Evolutionary conservation across 1,284 basidiomycete species (phyloP).

Genomic region (Volvariella surrecta): DNA sequence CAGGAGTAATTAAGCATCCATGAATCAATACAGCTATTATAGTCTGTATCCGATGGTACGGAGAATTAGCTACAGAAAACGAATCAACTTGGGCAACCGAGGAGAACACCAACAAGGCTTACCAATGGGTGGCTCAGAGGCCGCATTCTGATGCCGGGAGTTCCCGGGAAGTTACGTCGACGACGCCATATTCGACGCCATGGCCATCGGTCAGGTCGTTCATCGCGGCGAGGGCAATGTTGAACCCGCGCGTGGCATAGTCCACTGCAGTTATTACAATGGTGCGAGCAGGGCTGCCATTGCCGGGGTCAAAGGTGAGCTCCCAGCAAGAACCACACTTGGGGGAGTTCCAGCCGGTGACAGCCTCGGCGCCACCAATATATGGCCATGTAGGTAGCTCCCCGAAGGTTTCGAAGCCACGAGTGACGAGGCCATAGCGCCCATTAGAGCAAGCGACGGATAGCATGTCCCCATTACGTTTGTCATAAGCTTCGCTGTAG

Average conservation of each 20-base stretch:
- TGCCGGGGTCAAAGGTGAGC: constrained; percentile 25
- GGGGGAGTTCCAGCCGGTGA: constrained; percentile 31
- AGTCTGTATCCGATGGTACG: too few species aligned
- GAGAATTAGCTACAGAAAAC: too few species aligned
- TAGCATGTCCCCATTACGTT: constrained; percentile 20
- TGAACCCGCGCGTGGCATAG: constrained; percentile 27
- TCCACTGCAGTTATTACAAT: constrained; percentile 35
- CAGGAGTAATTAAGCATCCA: not conserved
- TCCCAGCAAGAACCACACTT: constrained; percentile 40
- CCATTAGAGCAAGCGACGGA: constrained; percentile 43
- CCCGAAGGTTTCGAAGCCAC: constrained; percentile 36
- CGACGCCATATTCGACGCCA: constrained; percentile 21
- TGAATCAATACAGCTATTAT: too few species aligned
- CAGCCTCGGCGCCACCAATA: constrained; percentile 35
- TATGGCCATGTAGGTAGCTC: constrained; percentile 41
- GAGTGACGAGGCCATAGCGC: constrained; percentile 30
- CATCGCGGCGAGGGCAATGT: constrained; percentile 28
- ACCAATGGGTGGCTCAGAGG: constrained; percentile 11
- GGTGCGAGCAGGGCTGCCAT: constrained; percentile 14
- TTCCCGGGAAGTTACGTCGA: constrained; percentile 14
- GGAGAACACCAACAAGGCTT: too few species aligned
- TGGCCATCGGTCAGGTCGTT: constrained; percentile 23
- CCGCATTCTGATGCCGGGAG: constrained; percentile 19
- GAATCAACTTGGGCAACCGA: too few species aligned
- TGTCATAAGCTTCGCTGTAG: constrained; percentile 37